Evolutionary conservation across 2,329 filamentous ascomycete genomes (phyloP).

Genomic region (Colletotrichum incanum): DNA sequence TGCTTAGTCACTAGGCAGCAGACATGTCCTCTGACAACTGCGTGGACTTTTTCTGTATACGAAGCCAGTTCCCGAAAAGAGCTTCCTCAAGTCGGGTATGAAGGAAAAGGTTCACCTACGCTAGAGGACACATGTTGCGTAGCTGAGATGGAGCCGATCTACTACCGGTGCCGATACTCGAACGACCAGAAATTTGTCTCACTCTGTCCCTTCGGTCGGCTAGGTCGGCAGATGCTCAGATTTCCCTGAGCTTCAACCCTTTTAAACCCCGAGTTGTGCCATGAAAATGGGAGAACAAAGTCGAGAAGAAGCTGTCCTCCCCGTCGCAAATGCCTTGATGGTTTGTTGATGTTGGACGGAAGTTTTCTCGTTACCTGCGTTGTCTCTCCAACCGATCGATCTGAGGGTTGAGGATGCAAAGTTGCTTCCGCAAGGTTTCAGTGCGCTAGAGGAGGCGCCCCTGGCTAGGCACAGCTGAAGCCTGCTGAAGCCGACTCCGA

Average conservation of each 20-base stretch:
- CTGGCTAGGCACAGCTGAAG: slow-evolving; percentile 15
- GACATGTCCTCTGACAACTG: slow-evolving; percentile 14
- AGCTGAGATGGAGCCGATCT: neutral
- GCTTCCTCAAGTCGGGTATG: neutral
- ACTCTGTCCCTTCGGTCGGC: neutral
- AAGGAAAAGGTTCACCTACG: slow-evolving; percentile 1
- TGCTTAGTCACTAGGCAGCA: neutral
- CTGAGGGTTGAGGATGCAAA: slow-evolving; percentile 2
- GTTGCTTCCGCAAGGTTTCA: slow-evolving; percentile 15
- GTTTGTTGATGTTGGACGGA: neutral
- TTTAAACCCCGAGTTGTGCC: neutral
- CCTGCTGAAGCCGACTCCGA: slow-evolving; percentile 20
- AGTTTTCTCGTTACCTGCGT: slow-evolving; percentile 5
- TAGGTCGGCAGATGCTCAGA: neutral
- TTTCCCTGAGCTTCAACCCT: neutral
- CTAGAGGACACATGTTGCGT: neutral
- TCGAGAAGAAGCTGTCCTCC: neutral
- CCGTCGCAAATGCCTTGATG: neutral
- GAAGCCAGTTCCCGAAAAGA: neutral
- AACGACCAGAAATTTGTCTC: slow-evolving; percentile 8
- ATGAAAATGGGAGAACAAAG: neutral
- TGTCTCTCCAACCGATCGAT: slow-evolving; percentile 37
- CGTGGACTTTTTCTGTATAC: neutral
- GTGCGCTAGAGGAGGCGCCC: slow-evolving; percentile 9
- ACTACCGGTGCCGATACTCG: neutral